Base-by-base conservation (phyloP, 2,329 filamentous ascomycete genomes). In the Colletotrichum siamense region DNA sequence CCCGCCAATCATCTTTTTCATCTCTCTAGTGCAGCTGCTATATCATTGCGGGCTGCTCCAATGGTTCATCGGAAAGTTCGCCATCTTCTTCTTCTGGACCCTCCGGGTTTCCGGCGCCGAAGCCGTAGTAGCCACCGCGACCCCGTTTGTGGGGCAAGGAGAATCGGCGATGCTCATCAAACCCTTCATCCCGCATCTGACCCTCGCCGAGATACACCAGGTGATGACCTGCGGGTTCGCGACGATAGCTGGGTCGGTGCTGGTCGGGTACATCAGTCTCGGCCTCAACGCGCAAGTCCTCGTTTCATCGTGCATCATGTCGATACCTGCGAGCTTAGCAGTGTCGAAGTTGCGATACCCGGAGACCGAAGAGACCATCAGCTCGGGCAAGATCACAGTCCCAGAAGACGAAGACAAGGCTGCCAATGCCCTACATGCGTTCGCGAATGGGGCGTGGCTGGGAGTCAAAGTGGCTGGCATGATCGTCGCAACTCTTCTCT, bases 141-240 rank as follows among this genome's bases (percentile, higher is more conserved):
- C 94, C 15, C 94, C 94, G 2, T 95, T 95, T 84, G 94, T 95
- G 79, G 94, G 94, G n/a, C 94, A 95, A 83, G 94, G 94, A 79
- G 94, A 95, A 87, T 94, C 92, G 22, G 93, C 93, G 61, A 95
- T 95, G 92, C 86, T 95, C 80, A 94, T 95, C 84, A 91, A 91
- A 77, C 94, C 94, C 0, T 95, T 95, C 83, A 91, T 95, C 64
- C 87, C 92, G 5, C 91, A 95, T 81, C 88, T 95, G 69, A 95
- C 94, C 44, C 87, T 91, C 82, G 93, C 93, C 67, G 94, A 95
- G 81, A 85, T 95, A 65, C 94, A 95, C 81, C 94, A 95, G 82
- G 87, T 95, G 81, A 95, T 95, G 94, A 92, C 90, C 75, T 95
- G 92, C 71, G 94, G 93, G 73, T 95, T 94, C 79, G 94, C 94